Percentiles rank a stretch among this genome's conserved stretches.
phyloP scores from a whole-genome alignment of 2,329 filamentous ascomycete genomes.

The Xenoacremonium recifei region DNA sequence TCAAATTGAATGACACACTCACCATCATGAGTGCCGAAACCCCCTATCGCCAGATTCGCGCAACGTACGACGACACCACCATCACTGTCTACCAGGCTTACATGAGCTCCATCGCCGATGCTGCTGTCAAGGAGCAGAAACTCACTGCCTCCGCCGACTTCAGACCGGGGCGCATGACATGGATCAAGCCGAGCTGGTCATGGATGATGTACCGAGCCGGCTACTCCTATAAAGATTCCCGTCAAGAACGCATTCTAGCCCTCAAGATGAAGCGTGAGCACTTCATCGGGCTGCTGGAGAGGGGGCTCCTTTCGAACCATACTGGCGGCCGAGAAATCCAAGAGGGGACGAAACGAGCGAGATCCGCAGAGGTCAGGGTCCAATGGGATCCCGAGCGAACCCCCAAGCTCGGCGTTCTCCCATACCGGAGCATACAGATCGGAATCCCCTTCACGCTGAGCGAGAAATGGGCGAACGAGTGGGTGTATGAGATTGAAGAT shows the following conservation, averaged over 20 bases:
- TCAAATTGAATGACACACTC: conserved; percentile 13
- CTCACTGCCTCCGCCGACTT: conserved; percentile 54
- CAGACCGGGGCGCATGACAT: conserved; percentile 57
- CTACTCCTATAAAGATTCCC: conserved; percentile 55
- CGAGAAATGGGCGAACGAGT: conserved; percentile 45
- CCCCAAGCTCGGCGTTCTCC: conserved; percentile 41
- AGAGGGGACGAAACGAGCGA: conserved; percentile 19
- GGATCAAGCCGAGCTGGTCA: conserved; percentile 62
- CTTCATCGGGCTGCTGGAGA: conserved; percentile 47
- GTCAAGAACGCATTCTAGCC: conserved; percentile 57
- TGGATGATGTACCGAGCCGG: conserved; percentile 66
- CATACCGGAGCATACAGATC: conserved; percentile 59
- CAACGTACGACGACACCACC: conserved; percentile 45
- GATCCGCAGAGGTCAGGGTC: conserved; percentile 44
- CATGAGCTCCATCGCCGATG: conserved; percentile 47
- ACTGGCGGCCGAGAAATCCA: not conserved
- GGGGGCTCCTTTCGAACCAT: conserved; percentile 32
- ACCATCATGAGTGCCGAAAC: conserved; percentile 9
- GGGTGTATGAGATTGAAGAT: conserved; percentile 56
- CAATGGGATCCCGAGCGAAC: conserved; percentile 65
- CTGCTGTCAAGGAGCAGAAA: conserved; percentile 49
- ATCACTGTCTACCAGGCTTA: conserved; percentile 66
- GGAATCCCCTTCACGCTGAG: conserved; percentile 51
- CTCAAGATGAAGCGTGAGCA: conserved; percentile 50
- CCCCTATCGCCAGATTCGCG: conserved; percentile 52